These are phyloP conservation scores for Hypoxylon fragiforme DNA, from an alignment of 495 filamentous ascomycete species.

Conservation along the genomic window DNA sequence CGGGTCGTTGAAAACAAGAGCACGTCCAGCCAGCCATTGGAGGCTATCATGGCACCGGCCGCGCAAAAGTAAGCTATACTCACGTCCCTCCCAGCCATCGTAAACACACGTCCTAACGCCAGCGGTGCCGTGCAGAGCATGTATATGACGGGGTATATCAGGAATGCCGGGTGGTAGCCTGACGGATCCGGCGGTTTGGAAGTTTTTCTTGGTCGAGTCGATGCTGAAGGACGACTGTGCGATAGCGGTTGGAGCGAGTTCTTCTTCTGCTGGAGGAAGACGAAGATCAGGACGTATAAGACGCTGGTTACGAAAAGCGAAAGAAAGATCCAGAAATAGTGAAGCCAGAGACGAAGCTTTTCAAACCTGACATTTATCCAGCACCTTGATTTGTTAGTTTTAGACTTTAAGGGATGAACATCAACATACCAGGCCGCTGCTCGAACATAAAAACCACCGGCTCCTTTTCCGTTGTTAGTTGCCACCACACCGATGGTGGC, in stretches of 20 bases:
- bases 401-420: neutral
- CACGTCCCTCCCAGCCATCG: slow-evolving; percentile 59
- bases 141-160: slow-evolving; percentile 77
- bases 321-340: slow-evolving; percentile 82
- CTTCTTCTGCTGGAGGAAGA: slow-evolving; percentile 52
- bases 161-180: slow-evolving; percentile 65
- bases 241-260: slow-evolving; percentile 8
- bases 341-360: slow-evolving; percentile 65
- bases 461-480: slow-evolving; percentile 49
- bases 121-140: slow-evolving; percentile 71
- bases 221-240: slow-evolving; percentile 7
- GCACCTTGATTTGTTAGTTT: too few species aligned
- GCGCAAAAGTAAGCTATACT: slow-evolving; percentile 65
- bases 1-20: slow-evolving; percentile 74
- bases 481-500: slow-evolving; percentile 57
- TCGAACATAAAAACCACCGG: slow-evolving; percentile 61
- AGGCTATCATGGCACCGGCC: slow-evolving; percentile 72
- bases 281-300: slow-evolving; percentile 67
- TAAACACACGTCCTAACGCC: slow-evolving; percentile 68
- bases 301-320: slow-evolving; percentile 64
- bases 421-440: slow-evolving; percentile 64
- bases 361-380: slow-evolving; percentile 69
- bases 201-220: neutral
- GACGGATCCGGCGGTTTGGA: slow-evolving; percentile 18
- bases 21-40: slow-evolving; percentile 74